phyloP scores from a whole-genome alignment of 352 stramenopile genomes.

The Plasmopara viticola region DNA sequence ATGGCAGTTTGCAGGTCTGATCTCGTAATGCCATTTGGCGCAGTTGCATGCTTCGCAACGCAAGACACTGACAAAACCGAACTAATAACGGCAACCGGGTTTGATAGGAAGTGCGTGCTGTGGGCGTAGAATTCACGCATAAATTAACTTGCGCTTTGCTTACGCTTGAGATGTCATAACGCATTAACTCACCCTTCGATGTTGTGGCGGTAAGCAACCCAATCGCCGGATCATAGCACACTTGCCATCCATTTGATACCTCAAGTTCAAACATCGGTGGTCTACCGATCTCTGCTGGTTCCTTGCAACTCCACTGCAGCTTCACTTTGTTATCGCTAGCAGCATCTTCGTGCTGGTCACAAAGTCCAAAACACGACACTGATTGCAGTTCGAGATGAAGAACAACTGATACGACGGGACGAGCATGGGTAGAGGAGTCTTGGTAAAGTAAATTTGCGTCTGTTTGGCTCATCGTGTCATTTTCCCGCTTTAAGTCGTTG shows the following conservation, averaged over 20 bases:
- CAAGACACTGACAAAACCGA: constrained; percentile 49
- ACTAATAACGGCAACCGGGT: constrained; percentile 21
- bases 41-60: constrained; percentile 43
- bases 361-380: constrained; percentile 36
- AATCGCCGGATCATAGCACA: constrained; percentile 25
- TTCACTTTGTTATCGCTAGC: constrained; percentile 6
- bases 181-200: constrained; percentile 15
- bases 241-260: constrained; percentile 31
- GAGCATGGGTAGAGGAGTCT: constrained; percentile 4
- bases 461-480: constrained; percentile 4
- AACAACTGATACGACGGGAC: constrained; percentile 30
- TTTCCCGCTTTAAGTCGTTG: constrained; percentile 3
- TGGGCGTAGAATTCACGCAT: not conserved
- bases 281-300: constrained; percentile 31
- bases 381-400: constrained; percentile 40
- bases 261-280: constrained; percentile 37
- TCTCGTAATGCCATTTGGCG: constrained; percentile 34
- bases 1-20: constrained; percentile 30
- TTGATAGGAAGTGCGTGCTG: constrained; percentile 8
- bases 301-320: constrained; percentile 45
- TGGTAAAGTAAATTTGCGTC: constrained; percentile 6
- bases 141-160: constrained; percentile 4
- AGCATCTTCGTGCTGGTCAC: not conserved
- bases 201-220: constrained; percentile 24
- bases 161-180: constrained; percentile 22